Evolutionary conservation across 176 grass and related monocot genomes (phyloP), one percentile per base, ranked within the genome.

Genomic region (Hordeum marinum): DNA sequence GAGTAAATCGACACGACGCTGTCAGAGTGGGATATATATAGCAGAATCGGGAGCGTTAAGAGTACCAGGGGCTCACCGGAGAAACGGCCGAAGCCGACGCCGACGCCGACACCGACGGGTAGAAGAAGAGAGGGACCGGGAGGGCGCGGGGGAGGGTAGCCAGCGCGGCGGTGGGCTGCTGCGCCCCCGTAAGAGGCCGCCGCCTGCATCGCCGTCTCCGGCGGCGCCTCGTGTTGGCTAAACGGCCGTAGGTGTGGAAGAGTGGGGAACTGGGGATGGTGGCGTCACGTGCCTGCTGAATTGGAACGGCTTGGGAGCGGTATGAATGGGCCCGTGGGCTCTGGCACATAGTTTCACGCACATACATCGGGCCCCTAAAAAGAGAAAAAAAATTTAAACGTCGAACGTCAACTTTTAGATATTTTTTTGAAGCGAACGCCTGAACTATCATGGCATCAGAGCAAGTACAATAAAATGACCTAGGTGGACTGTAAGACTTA

Each of bases 141-240:
- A 26, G 32, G 20, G 41, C 32, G 58, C 43, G 2, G 15, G 25
- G 13, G 3, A 6, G 59, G 17, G 9, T n/a, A 7, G 1, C 58
- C 9, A 0, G 35, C 8, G 31, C 18, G 68, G 43, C 82, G 13
- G 35, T 48, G 36, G 35, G 46, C 36, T 5, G 24, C 39, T 25
- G 81, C 69, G 57, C 69, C 34, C 69, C 81, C 69, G 11, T 17
- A 63, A 70, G 69, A 55, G 77, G 18, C 21, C 0, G 60, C 68
- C 15, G 60, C 77, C 68, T 80, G 82, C 87, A 89, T 89, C 42
- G 66, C 80, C 74, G 48, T 17, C 46, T 61, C 15, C 37, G 23
- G 1, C 26, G 37, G 36, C 65, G 21, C 20, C 11, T 64, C 39
- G 29, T 21, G 63, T 35, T 66, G 41, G 79, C 37, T 40, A 26